Evolutionary conservation across 495 filamentous ascomycete genomes (phyloP).

Genomic region (Durotheca rogersii): DNA sequence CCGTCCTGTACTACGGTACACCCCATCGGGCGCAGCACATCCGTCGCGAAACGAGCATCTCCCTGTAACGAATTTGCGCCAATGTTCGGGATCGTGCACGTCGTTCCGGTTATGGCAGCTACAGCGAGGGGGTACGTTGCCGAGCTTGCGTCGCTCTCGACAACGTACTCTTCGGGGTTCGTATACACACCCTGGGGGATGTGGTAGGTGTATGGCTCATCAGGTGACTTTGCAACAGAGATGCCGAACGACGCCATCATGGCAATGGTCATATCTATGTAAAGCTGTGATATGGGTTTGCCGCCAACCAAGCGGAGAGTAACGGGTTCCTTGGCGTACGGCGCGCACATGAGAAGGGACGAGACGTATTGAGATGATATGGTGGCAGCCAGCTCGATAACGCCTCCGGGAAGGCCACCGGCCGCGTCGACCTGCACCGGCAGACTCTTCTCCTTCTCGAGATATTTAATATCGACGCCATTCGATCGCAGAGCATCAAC

Average conservation of each 20-base stretch:
- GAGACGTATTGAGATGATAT: slow-evolving; percentile 98
- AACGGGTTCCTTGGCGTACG: slow-evolving; percentile 91
- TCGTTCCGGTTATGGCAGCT: slow-evolving; percentile 91
- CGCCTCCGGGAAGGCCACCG: slow-evolving; percentile 84
- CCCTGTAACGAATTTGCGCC: slow-evolving; percentile 89
- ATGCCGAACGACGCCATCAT: slow-evolving; percentile 98
- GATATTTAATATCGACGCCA: slow-evolving; percentile 77
- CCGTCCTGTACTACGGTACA: slow-evolving; percentile 84
- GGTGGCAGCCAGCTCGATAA: slow-evolving; percentile 88
- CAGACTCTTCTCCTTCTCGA: slow-evolving; percentile 76
- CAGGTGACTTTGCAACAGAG: slow-evolving; percentile 57
- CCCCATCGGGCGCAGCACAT: slow-evolving; percentile 91
- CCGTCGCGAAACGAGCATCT: slow-evolving; percentile 91
- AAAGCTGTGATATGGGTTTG: slow-evolving; percentile 93
- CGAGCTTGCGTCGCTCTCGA: slow-evolving; percentile 97
- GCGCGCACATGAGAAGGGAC: slow-evolving; percentile 93
- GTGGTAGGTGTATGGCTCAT: slow-evolving; percentile 86
- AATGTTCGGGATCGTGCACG: slow-evolving; percentile 94
- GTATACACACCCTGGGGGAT: slow-evolving; percentile 84
- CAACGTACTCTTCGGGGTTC: slow-evolving; percentile 82
- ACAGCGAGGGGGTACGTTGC: slow-evolving; percentile 96
- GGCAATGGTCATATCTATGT: slow-evolving; percentile 97
- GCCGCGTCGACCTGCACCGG: slow-evolving; percentile 81
- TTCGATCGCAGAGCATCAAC: slow-evolving; percentile 87
- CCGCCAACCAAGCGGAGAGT: slow-evolving; percentile 87